Conservation (phyloP, 1,284 basidiomycete genomes). For the Ustilago cynodontis region DNA sequence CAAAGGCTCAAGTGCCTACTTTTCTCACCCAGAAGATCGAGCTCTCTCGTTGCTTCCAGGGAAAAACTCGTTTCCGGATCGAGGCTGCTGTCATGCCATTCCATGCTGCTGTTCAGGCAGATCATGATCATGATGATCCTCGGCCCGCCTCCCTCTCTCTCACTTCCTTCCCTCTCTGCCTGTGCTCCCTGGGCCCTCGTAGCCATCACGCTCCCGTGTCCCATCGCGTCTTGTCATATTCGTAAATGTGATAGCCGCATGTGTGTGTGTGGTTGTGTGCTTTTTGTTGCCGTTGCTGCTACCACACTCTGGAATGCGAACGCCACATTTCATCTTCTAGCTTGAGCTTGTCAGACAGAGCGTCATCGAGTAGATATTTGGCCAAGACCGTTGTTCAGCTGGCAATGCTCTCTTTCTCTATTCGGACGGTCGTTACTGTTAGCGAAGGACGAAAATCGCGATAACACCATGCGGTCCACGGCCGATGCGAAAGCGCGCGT, state of each 20-base stretch:
- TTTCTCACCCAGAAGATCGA: conserved; percentile 20
- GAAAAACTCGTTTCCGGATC: conserved; percentile 26
- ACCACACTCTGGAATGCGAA: conserved; percentile 9
- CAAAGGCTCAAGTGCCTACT: not conserved
- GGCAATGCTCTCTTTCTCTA: not conserved
- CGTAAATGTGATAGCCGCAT: conserved; percentile 4
- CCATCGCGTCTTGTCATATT: not conserved
- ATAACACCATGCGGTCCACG: not conserved
- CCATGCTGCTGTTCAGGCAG: not conserved
- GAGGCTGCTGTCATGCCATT: conserved; percentile 9
- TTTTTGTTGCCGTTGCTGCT: not conserved
- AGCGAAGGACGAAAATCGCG: not conserved
- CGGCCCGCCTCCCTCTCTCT: not conserved
- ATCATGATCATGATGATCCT: not conserved
- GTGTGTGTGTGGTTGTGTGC: too few species aligned
- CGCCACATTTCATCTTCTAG: conserved; percentile 6
- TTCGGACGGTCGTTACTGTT: too few species aligned
- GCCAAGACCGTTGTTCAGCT: conserved; percentile 2
- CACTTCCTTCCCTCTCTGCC: too few species aligned
- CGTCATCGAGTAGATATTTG: not conserved
- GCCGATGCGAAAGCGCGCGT: not conserved
- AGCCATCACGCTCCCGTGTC: conserved; percentile 2
- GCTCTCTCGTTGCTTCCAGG: not conserved
- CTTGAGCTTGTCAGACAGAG: not conserved
- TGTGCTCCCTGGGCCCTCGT: not conserved